Base-by-base conservation (phyloP, 176 grass and related monocot species). In the Saccharum spontaneum region DNA sequence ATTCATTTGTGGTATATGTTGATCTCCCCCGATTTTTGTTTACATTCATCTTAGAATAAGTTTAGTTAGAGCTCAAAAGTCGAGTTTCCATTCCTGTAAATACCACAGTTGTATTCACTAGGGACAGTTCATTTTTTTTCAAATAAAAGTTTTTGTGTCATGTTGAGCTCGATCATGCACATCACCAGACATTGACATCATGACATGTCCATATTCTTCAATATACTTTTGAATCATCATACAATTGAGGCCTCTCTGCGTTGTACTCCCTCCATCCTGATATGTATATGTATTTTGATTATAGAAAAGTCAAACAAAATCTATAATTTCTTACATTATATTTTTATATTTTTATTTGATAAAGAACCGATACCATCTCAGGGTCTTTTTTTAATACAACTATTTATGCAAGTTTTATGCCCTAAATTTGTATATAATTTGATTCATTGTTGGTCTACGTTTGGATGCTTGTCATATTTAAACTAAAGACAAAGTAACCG, bases 61-160 rank as follows among this genome's bases (percentile, higher is more conserved):
- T 75, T 26, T 86, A 83, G 76, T 24, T 69, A 85, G 68, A 77
- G 85, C 67, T 71, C 79, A 41, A 73, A 77, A 84, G 79, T 69
- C 52, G 69, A 90, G 83, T 60, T 86, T 80, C 39, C 55, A 85
- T 92, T 76, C 90, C 73, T 94, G 92, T 94, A 94, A 91, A 90
- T 97, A 78, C 23, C 59, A 81, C 60, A 63, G 71, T 60, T 94
- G n/a, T 75, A 67, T 44, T 65, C 52, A 63, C 37, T n/a, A 72
- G 23, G 33, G 46, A 39, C 62, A 80, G 39, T 13, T 39, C 28
- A 18, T 49, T 43, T 62, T 36, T 36, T 36, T 45, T 18, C 37
- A 46, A 87, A 79, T 88, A 88, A 28, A 73, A 80, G 22, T 63
- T 85, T 85, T 88, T 75, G 64, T 26, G n/a, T 52, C n/a, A 10